phyloP scores from a whole-genome alignment of 805 yeast species.

The Myxozyma mucilagina region DNA sequence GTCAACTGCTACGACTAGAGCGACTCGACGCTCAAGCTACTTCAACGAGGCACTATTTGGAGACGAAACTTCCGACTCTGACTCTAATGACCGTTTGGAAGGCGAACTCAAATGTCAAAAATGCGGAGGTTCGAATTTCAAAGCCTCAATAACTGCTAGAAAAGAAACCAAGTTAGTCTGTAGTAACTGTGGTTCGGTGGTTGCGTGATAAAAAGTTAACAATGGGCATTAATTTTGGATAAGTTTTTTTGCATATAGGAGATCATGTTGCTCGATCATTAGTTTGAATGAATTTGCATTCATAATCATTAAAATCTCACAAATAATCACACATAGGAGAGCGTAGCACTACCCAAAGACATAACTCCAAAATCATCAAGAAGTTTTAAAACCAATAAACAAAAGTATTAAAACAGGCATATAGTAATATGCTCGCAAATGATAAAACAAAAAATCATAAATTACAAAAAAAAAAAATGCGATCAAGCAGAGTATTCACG shows the following conservation, averaged over 20 bases:
- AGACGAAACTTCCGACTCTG: background rate
- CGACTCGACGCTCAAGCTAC: background rate
- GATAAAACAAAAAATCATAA: background rate
- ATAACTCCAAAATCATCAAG: too few relatives aligned
- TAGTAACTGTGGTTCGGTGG: slow-evolving; percentile 14
- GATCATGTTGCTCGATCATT: too few relatives aligned
- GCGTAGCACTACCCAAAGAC: too few relatives aligned
- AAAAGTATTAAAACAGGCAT: background rate
- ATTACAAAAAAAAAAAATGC: background rate
- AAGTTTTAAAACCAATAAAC: too few relatives aligned
- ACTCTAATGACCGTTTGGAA: background rate
- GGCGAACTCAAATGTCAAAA: slow-evolving; percentile 19
- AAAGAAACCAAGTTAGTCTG: slow-evolving; percentile 24
- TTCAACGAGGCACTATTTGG: slow-evolving; percentile 3
- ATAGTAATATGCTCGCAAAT: background rate
- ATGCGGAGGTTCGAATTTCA: slow-evolving; percentile 23
- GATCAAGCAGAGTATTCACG: background rate
- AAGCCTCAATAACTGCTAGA: slow-evolving; percentile 22
- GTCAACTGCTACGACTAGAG: background rate
- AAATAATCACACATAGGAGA: too few relatives aligned
- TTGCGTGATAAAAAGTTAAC: too few relatives aligned
- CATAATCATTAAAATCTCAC: too few relatives aligned
- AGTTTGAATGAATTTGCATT: too few relatives aligned
- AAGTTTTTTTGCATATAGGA: too few relatives aligned
- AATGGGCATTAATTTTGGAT: too few relatives aligned